These are phyloP conservation scores for Bigelowiella natans DNA, from an alignment of 78 protist species.

Conservation along the genomic window DNA sequence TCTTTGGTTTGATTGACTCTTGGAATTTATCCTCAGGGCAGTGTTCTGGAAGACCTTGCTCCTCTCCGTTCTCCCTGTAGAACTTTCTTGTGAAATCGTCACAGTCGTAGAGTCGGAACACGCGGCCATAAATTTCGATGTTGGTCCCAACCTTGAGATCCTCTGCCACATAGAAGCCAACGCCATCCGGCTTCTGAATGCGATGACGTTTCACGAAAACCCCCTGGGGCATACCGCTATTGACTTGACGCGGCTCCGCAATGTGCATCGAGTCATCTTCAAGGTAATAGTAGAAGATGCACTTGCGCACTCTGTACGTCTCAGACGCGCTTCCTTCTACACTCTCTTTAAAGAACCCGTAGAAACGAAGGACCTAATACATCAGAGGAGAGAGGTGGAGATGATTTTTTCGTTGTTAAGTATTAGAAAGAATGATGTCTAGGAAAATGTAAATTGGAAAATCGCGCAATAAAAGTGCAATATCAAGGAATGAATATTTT, in stretches of 20 bases:
- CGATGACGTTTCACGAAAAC: conserved; percentile 26
- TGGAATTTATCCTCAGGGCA: neutral
- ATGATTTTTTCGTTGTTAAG: neutral
- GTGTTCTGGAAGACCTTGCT: neutral
- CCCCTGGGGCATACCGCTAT: conserved; percentile 52
- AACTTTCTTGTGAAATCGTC: neutral
- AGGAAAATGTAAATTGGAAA: too few relatives aligned
- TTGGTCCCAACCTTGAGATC: conserved; percentile 47
- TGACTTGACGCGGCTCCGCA: conserved; percentile 24
- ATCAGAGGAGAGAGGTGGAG: neutral
- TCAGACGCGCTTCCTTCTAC: conserved; percentile 7
- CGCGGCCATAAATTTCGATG: conserved; percentile 27
- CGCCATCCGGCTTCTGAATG: conserved; percentile 15
- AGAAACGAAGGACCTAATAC: conserved; percentile 5
- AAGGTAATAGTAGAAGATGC: conserved; percentile 31
- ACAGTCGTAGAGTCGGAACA: conserved; percentile 3
- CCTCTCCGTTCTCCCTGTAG: conserved; percentile 16
- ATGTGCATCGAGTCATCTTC: conserved; percentile 41
- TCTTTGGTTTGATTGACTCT: neutral
- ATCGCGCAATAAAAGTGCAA: too few relatives aligned
- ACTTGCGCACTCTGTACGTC: conserved; percentile 5
- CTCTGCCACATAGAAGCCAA: neutral
- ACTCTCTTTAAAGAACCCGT: conserved; percentile 3
- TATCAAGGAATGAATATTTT: neutral
- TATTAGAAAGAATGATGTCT: too few relatives aligned